Percentiles rank a stretch among this genome's conserved stretches.
These are phyloP conservation scores for Ceratocystis eucalypticola DNA, from an alignment of 2,329 filamentous ascomycete genomes.

Conservation along the genomic window DNA sequence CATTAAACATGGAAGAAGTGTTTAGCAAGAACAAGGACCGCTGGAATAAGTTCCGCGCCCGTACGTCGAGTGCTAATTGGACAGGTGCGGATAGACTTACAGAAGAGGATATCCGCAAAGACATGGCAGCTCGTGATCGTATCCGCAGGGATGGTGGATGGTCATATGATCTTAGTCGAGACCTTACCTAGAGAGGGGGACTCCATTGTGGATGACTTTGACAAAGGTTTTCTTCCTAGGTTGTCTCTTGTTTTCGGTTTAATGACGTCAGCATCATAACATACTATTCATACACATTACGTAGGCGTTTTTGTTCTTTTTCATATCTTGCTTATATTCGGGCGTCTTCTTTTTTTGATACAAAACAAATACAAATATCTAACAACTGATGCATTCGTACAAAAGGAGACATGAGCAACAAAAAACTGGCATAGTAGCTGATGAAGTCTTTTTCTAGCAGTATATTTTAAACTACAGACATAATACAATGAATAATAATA, in stretches of 20 bases:
- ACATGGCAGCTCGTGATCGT: conserved; percentile 65
- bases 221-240: not conserved
- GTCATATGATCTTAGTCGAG: conserved; percentile 51
- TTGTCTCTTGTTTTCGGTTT: not conserved
- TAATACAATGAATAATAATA: not conserved
- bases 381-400: not conserved
- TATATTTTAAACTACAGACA: not conserved
- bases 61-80: conserved; percentile 95
- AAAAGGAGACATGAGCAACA: not conserved
- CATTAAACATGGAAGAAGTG: conserved; percentile 90
- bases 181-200: conserved; percentile 29
- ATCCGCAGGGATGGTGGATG: conserved; percentile 74
- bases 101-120: conserved; percentile 71
- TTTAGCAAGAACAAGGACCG: conserved; percentile 81
- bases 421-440: too few species aligned
- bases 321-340: not conserved
- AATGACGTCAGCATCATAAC: not conserved
- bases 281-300: not conserved
- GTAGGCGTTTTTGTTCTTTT: not conserved
- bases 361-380: not conserved
- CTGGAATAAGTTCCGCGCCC: conserved; percentile 73
- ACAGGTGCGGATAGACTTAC: conserved; percentile 67
- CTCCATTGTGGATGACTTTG: not conserved
- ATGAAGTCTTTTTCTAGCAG: too few species aligned
- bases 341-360: not conserved